Base-by-base conservation (phyloP, 768 basidiomycete species). In the Rickenella mellea region DNA sequence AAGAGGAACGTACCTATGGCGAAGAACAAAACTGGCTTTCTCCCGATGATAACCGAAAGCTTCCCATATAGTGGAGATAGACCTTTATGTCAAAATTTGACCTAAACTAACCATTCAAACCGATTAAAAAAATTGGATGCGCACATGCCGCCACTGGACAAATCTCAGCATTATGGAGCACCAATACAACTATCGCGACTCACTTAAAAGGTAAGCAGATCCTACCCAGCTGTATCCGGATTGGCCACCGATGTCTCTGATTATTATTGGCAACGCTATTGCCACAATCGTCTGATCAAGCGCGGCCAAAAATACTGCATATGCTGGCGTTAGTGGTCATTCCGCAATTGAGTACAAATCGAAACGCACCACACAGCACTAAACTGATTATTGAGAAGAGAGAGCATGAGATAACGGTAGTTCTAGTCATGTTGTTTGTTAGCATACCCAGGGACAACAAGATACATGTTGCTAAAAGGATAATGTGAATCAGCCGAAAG, bases 1-100 rank as follows among this genome's bases (percentile, higher is more conserved):
- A 61, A 56, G 45, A 70, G 53, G 50, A 70, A 70, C 40, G 63
- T 40, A 39, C 54, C 2, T 27, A 71, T 64, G 22, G 54, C 50
- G 15, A 55, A 52, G 39, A 60, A 64, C 37, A 70, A 47, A 15
- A 66, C 44, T 33, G 50, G 51, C 41, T 68, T 71, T 19, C 65
- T 58, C 17, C 65, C 66, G 21, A 57, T 35, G 28, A 59, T 47
- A 39, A 55, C 53, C 2, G 54, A 51, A 5, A 62, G 39, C 39
- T 59, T 61, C 32, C 63, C 63, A 46, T 62, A 64, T 10, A 56
- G 37, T 1, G 62, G 60, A 2, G 51, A 48, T 14, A 56, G 38
- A 36, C 33, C 33, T 36, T 5, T n/a, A n/a, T n/a, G n/a, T n/a
- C n/a, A n/a, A n/a, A n/a, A n/a, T n/a, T n/a, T n/a, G n/a, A n/a